phyloP scores from a whole-genome alignment of 106 monocot genomes.

The Hemerocallis citrina region DNA sequence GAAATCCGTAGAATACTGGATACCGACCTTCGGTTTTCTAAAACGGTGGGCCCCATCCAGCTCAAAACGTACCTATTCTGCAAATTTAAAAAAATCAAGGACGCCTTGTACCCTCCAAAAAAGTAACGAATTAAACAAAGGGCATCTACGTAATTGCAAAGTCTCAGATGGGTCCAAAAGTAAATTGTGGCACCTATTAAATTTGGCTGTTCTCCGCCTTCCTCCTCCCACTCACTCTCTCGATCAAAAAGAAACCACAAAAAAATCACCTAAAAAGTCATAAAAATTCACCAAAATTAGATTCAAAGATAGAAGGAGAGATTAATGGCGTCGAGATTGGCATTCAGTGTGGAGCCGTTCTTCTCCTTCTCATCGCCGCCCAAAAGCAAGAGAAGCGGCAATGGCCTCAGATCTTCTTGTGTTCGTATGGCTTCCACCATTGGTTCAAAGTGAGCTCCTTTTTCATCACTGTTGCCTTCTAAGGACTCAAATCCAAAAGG shows the following conservation, averaged over 20 bases:
- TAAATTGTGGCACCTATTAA: constrained; percentile 9
- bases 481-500: too few relatives aligned
- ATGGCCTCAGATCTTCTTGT: constrained; percentile 3
- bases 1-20: too few relatives aligned
- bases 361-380: not conserved
- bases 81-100: too few relatives aligned
- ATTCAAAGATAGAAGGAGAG: not conserved
- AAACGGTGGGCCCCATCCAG: too few relatives aligned
- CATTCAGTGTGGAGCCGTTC: not conserved
- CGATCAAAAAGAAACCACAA: not conserved
- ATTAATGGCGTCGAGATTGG: constrained; percentile 14
- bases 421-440: constrained; percentile 15
- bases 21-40: too few relatives aligned
- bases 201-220: not conserved
- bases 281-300: not conserved
- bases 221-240: not conserved
- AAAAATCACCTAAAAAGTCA: not conserved
- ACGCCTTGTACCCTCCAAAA: too few relatives aligned
- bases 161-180: not conserved
- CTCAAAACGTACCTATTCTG: too few relatives aligned
- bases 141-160: too few relatives aligned
- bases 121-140: too few relatives aligned
- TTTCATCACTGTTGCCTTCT: not conserved
- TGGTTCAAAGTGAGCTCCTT: constrained; percentile 5
- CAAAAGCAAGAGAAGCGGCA: not conserved